Evolutionary conservation across 169 alveolate species (phyloP), one percentile per base, ranked within the genome.

Genomic region (Sarcocystis neurona): DNA sequence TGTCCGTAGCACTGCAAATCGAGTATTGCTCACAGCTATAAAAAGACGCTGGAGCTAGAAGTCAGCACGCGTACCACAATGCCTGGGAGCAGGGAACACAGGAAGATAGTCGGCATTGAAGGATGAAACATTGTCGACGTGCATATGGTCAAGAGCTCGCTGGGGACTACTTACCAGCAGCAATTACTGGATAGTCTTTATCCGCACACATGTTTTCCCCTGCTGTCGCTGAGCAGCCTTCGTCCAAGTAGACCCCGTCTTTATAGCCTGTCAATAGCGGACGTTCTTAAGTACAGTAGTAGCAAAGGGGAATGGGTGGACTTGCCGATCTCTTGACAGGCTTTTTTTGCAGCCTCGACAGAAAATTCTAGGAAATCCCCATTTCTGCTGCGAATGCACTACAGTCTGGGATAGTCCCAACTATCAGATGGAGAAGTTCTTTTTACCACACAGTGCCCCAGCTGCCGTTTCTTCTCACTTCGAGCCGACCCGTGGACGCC

Each of bases 151-250:
- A n/a, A n/a, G n/a, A n/a, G n/a, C n/a, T n/a, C n/a, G 66, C 23
- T 12, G 30, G 12, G 23, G 23, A 53, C 66, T 23, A 68, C 91
- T 23, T 43, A 39, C 97, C 97, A 20, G 97, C 95, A 44, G 82
- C 53, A 32, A 95, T 92, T 44, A 95, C 96, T 30, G 95, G 95
- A 63, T 96, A 95, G 47, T 95, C 95, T 58, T 91, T 91, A 1
- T 92, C 96, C 3, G 96, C 97, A 87, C 97, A 95, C 86, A 94
- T 50, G 90, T 95, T 87, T 90, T 93, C 95, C 56, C 95, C 96
- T 84, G 94, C 94, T 27, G 94, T 94, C 53, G 91, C 92, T 43
- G 90, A 72, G 60, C 97, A 96, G 87, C 94, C 95, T 4, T 93
- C 95, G 53, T 91, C 84, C 27, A 94, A 84, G 60, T 79, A 84